Conservation (phyloP, 1,284 basidiomycete species). For the Coniferiporia weirii region DNA sequence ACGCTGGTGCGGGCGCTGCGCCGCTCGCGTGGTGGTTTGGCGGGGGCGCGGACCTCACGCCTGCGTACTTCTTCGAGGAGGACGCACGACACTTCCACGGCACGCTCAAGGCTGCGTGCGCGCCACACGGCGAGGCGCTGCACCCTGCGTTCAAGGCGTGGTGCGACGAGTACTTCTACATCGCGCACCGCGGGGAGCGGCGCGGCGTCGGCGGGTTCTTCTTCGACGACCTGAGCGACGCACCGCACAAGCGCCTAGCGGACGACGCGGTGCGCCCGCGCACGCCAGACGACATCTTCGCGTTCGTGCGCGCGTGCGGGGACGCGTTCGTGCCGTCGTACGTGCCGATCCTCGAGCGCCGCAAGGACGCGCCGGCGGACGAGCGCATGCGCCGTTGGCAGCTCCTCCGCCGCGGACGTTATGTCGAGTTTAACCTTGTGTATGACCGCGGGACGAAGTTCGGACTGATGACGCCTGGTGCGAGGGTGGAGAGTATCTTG, state of each 20-base stretch:
- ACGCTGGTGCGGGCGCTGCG: conserved; percentile 28
- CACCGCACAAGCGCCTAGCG: conserved; percentile 51
- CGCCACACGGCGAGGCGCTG: conserved; percentile 63
- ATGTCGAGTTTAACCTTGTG: conserved; percentile 93
- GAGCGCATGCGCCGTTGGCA: conserved; percentile 82
- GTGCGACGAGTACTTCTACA: conserved; percentile 97
- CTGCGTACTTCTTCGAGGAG: conserved; percentile 85
- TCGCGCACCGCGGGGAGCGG: conserved; percentile 87
- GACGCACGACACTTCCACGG: conserved; percentile 88
- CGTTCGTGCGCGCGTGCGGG: conserved; percentile 66
- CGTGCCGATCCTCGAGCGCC: conserved; percentile 71
- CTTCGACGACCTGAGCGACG: conserved; percentile 83
- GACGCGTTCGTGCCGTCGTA: conserved; percentile 86
- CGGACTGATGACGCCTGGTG: conserved; percentile 86
- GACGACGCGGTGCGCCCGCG: conserved; percentile 42
- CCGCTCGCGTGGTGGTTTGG: conserved; percentile 96
- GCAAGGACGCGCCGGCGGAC: conserved; percentile 52
- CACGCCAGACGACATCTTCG: conserved; percentile 67
- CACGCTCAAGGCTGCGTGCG: conserved; percentile 75
- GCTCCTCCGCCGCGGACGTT: conserved; percentile 80
- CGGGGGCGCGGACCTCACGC: conserved; percentile 94
- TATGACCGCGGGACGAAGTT: conserved; percentile 87
- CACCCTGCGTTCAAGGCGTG: conserved; percentile 88
- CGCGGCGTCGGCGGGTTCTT: conserved; percentile 95
- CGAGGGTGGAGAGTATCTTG: conserved; percentile 88